A percentile compares a stretch with the other conserved stretches of the same genome.
Conservation (phyloP, 495 filamentous ascomycete species). For the Hyaloscypha bicolor region DNA sequence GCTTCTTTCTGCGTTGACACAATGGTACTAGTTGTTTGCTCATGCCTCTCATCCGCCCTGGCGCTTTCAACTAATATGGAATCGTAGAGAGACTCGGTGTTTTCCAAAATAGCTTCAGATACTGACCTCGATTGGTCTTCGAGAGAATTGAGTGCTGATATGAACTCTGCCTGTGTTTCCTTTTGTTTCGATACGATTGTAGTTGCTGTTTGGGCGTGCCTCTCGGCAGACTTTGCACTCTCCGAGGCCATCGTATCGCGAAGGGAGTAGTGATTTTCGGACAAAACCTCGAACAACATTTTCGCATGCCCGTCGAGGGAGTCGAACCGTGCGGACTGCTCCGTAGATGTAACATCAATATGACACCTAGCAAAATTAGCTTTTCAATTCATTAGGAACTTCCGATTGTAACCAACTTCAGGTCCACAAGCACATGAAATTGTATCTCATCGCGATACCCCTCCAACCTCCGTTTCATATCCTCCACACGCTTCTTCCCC, state of each 20-base stretch:
- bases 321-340: not conserved
- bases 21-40: not conserved
- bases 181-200: not conserved
- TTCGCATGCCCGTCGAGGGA: constrained; percentile 1
- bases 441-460: not conserved
- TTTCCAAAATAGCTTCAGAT: constrained; percentile 1
- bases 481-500: constrained; percentile 1
- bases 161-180: constrained; percentile 1
- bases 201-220: not conserved
- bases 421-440: constrained; percentile 1
- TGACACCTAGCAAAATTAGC: constrained; percentile 3
- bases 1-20: not conserved
- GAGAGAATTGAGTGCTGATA: not conserved
- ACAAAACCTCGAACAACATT: constrained; percentile 1
- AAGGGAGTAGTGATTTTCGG: constrained; percentile 2
- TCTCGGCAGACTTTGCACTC: not conserved
- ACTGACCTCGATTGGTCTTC: not conserved
- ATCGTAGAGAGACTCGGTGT: not conserved
- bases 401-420: not conserved
- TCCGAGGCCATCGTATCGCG: not conserved
- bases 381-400: not conserved
- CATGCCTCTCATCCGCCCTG: constrained; percentile 1
- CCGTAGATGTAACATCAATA: not conserved
- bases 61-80: not conserved
- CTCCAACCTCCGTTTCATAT: not conserved